These are phyloP conservation scores for Hymenoscyphus infarciens DNA, from an alignment of 2,329 filamentous ascomycete species.

Conservation along the genomic window DNA sequence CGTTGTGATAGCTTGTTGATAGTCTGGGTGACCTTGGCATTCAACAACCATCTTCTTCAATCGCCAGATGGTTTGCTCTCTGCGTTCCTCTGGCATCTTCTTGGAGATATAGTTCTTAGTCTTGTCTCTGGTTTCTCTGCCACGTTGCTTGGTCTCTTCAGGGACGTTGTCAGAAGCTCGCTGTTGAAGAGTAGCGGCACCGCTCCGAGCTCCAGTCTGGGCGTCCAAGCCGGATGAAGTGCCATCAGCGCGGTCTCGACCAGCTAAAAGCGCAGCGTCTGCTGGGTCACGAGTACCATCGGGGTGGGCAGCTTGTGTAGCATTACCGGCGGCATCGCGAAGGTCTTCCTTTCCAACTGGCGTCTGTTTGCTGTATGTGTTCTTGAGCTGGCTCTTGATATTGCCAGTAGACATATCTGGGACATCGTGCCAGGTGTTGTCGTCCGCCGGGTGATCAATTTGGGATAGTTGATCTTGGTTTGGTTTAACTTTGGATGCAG, in stretches of 20 bases:
- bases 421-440: slow-evolving; percentile 90
- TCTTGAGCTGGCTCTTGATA: slow-evolving; percentile 65
- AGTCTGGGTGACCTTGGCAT: slow-evolving; percentile 92
- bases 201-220: slow-evolving; percentile 41
- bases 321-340: slow-evolving; percentile 56
- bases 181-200: slow-evolving; percentile 45
- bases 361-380: slow-evolving; percentile 51
- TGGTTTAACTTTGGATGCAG: slow-evolving; percentile 72
- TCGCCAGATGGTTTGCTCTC: slow-evolving; percentile 86
- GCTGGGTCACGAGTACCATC: slow-evolving; percentile 50
- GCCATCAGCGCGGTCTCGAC: slow-evolving; percentile 44
- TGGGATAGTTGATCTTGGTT: slow-evolving; percentile 71
- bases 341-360: slow-evolving; percentile 54
- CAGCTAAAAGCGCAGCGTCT: slow-evolving; percentile 48
- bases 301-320: slow-evolving; percentile 54
- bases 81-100: slow-evolving; percentile 90
- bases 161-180: slow-evolving; percentile 60
- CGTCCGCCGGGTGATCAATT: slow-evolving; percentile 79
- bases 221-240: slow-evolving; percentile 49
- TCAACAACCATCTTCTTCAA: slow-evolving; percentile 98
- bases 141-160: slow-evolving; percentile 53
- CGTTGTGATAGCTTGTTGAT: slow-evolving; percentile 86
- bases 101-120: slow-evolving; percentile 73
- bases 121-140: slow-evolving; percentile 48
- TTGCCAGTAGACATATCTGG: slow-evolving; percentile 70